Percentiles rank a stretch among this genome's conserved stretches.
phyloP scores from a whole-genome alignment of 352 stramenopile species.

The Pythium oligandrum region DNA sequence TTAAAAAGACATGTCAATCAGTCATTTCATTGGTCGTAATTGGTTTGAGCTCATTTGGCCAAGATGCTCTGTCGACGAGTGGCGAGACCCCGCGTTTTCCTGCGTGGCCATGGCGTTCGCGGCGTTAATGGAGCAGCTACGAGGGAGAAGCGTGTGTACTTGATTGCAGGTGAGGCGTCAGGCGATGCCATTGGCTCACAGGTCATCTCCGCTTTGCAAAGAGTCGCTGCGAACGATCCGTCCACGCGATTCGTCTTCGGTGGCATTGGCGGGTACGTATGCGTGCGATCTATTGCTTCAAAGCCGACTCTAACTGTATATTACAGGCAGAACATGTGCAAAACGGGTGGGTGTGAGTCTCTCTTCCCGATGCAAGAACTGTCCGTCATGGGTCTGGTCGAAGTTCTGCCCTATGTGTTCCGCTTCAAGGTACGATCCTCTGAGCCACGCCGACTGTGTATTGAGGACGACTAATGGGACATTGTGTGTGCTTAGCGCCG shows the following conservation, averaged over 20 bases:
- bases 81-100: too few relatives aligned
- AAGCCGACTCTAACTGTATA: neutral
- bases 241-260: slow-evolving; percentile 29
- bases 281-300: neutral
- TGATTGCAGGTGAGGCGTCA: slow-evolving; percentile 70
- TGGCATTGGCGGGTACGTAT: slow-evolving; percentile 53
- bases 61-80: too few relatives aligned
- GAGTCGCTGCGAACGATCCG: slow-evolving; percentile 3
- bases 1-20: neutral
- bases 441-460: neutral
- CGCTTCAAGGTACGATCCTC: slow-evolving; percentile 30
- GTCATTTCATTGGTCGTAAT: neutral
- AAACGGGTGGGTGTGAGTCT: slow-evolving; percentile 38
- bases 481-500: slow-evolving; percentile 24
- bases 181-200: slow-evolving; percentile 76
- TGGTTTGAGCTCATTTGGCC: too few relatives aligned
- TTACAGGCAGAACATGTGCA: slow-evolving; percentile 44
- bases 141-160: slow-evolving; percentile 33
- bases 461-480: neutral
- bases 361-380: slow-evolving; percentile 72
- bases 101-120: too few relatives aligned
- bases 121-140: neutral
- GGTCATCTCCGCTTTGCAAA: slow-evolving; percentile 44
- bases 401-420: slow-evolving; percentile 57
- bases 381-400: slow-evolving; percentile 69